Conservation (phyloP, 2,329 filamentous ascomycete genomes). For the Trichoderma guizhouense region DNA sequence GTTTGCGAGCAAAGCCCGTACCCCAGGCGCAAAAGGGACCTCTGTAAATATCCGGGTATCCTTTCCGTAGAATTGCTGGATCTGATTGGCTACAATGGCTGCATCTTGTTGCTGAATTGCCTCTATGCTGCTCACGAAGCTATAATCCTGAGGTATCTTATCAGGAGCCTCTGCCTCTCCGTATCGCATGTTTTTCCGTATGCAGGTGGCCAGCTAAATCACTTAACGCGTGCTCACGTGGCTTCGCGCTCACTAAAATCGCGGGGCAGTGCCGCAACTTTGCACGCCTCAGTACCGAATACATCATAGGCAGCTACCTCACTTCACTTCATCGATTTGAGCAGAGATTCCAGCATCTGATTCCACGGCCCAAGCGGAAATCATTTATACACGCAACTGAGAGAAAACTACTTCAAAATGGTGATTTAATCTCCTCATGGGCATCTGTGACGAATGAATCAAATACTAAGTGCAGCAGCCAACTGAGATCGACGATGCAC, state of each 20-base stretch:
- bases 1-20: background rate
- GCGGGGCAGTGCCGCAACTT: background rate
- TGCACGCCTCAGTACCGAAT: background rate
- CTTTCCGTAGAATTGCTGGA: background rate
- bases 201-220: background rate
- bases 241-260: constrained; percentile 23
- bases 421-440: background rate
- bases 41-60: background rate
- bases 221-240: constrained; percentile 31
- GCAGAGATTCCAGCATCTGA: background rate
- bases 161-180: background rate
- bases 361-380: background rate
- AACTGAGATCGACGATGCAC: constrained; percentile 40
- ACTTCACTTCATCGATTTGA: background rate
- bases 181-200: constrained; percentile 13
- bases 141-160: background rate
- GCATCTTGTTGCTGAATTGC: background rate
- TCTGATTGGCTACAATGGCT: background rate
- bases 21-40: background rate
- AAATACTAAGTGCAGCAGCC: background rate
- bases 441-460: background rate
- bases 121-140: background rate
- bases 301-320: background rate
- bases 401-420: background rate
- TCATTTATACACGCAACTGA: background rate